These are phyloP conservation scores for Phytophthora litchii DNA, from an alignment of 352 stramenopile species.

Conservation along the genomic window DNA sequence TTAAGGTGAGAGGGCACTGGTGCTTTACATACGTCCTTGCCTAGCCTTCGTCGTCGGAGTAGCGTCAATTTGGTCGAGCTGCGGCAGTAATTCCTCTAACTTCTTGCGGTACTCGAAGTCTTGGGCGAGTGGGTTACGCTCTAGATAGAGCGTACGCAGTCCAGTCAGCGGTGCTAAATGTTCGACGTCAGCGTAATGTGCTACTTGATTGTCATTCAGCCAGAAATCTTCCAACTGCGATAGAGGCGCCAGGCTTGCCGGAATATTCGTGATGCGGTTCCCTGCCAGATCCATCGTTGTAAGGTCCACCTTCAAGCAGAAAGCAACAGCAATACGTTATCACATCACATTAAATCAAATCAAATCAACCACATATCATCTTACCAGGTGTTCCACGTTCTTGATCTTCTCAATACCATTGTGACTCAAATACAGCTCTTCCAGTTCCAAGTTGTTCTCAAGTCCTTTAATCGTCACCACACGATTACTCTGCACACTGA, in stretches of 20 bases:
- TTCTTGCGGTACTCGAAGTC: slow-evolving; percentile 97
- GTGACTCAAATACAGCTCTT: slow-evolving; percentile 98
- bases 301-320: slow-evolving; percentile 50
- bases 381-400: slow-evolving; percentile 76
- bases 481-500: slow-evolving; percentile 96
- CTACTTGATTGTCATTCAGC: slow-evolving; percentile 76
- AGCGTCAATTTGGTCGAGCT: slow-evolving; percentile 96
- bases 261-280: slow-evolving; percentile 82
- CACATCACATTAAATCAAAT: background rate
- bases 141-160: slow-evolving; percentile 95
- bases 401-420: slow-evolving; percentile 95
- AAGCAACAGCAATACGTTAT: slow-evolving; percentile 4
- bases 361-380: background rate
- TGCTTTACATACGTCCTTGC: slow-evolving; percentile 34
- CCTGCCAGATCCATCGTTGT: slow-evolving; percentile 79
- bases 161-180: slow-evolving; percentile 73
- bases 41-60: slow-evolving; percentile 67
- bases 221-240: slow-evolving; percentile 74
- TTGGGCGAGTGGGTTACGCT: slow-evolving; percentile 94
- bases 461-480: slow-evolving; percentile 94
- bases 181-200: slow-evolving; percentile 67
- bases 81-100: slow-evolving; percentile 87
- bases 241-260: slow-evolving; percentile 44
- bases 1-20: background rate
- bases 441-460: slow-evolving; percentile 79